Base-by-base conservation (phyloP, 352 stramenopile species). In the Pilasporangium apinafurcum region DNA sequence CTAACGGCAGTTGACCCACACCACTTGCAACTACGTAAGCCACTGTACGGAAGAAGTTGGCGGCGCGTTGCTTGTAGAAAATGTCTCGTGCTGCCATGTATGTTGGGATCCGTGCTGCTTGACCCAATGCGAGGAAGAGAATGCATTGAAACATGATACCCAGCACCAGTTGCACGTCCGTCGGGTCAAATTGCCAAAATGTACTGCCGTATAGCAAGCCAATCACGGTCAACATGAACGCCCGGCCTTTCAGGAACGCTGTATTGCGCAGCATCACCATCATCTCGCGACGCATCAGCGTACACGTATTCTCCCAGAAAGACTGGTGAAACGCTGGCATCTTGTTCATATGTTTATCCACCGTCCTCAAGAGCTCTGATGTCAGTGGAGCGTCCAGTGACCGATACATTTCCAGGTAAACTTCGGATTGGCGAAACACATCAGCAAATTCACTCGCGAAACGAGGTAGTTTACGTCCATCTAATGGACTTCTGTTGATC, bases 91-190 rank as follows among this genome's bases (percentile, higher is more conserved):
- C 56, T 17, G 68, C 60, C 53, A 93, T 78, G 40, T 91, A 81
- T 20, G 65, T 68, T 8, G 76, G 53, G 21, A 96, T 57, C 40
- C 82, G 66, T 5, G 77, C 44, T 31, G 84, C 83, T 17, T 71
- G 65, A 14, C 77, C 74, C 32, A 95, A 48, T n/a, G 66, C 73
- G 3, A 88, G 53, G 46, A 90, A 95, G 54, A 95, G 80, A 32
- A 85, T 66, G 29, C 59, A 69, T 28, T 83, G 69, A 53, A 93
- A 96, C 5, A 95, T 50, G 24, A 93, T 63, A 46, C 86, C 82
- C 37, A 94, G 60, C 16, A 88, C 54, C n/a, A 73, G 44, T 26
- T 65, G 59, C 5, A 70, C 37, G 13, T 68, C 55, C 10, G 56
- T 65, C 17, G 58, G 53, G 10, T 68, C 58, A 12, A 79, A 51